These are phyloP conservation scores for Aspergillus fijiensis DNA, from an alignment of 2,329 filamentous ascomycete species.

Conservation along the genomic window DNA sequence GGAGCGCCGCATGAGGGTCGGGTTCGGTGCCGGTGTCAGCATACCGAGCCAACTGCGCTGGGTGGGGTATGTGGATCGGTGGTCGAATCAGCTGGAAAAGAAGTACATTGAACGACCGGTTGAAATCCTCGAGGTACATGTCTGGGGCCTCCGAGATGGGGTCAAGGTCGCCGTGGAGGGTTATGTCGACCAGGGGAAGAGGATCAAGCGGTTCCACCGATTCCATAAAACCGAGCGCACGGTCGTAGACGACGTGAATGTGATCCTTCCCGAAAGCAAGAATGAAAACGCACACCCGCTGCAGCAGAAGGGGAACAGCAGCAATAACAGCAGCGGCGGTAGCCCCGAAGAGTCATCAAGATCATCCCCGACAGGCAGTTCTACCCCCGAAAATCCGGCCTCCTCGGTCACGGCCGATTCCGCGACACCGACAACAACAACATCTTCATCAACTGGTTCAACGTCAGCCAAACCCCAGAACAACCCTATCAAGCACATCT, in stretches of 20 bases:
- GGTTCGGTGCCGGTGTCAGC: constrained; percentile 84
- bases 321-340: not conserved
- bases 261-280: not conserved
- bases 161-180: constrained; percentile 86
- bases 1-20: constrained; percentile 80
- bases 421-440: not conserved
- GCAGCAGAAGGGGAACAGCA: not conserved
- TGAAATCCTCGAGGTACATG: constrained; percentile 83
- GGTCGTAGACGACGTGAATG: constrained; percentile 45
- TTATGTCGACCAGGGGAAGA: constrained; percentile 83
- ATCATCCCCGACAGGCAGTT: not conserved
- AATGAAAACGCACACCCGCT: not conserved
- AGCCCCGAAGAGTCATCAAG: not conserved
- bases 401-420: constrained; percentile 11
- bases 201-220: constrained; percentile 78
- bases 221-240: constrained; percentile 71
- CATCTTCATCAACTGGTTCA: not conserved
- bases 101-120: constrained; percentile 78
- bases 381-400: not conserved
- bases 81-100: constrained; percentile 70
- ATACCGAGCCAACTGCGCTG: constrained; percentile 91
- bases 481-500: constrained; percentile 58
- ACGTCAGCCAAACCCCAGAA: constrained; percentile 10
- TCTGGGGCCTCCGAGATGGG: constrained; percentile 83
- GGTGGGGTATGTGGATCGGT: constrained; percentile 84